phyloP scores from a whole-genome alignment of 23 red algal genomes.

The Cyanidiococcus yangmingshanensis region DNA sequence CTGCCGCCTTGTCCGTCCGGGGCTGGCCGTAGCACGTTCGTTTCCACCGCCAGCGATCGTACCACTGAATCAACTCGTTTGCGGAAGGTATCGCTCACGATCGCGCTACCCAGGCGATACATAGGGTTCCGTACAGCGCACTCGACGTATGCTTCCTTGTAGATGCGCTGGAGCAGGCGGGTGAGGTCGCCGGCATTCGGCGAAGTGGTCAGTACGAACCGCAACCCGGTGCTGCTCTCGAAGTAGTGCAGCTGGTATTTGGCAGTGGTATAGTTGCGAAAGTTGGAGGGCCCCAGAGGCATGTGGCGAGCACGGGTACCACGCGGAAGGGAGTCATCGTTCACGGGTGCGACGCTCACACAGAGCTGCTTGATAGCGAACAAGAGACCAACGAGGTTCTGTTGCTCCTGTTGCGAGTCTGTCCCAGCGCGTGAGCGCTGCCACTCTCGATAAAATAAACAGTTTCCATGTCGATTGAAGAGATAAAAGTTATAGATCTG shows the following conservation, averaged over 20 bases:
- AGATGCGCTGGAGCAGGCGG: conserved; percentile 49
- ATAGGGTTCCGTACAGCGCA: conserved; percentile 78
- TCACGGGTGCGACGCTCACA: conserved; percentile 45
- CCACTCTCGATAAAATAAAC: conserved; percentile 75
- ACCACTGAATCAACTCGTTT: conserved; percentile 71
- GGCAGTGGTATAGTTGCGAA: conserved; percentile 58
- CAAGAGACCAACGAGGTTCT: conserved; percentile 89
- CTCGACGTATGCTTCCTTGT: conserved; percentile 64
- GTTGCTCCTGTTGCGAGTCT: conserved; percentile 58
- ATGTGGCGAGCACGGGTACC: neutral
- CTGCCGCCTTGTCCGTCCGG: too few relatives aligned
- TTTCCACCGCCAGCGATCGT: neutral
- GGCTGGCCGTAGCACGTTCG: neutral
- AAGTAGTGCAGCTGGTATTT: conserved; percentile 86
- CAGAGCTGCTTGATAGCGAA: conserved; percentile 86
- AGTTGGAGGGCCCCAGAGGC: neutral
- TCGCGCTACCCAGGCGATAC: conserved; percentile 39
- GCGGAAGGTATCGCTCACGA: conserved; percentile 45
- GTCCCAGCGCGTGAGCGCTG: conserved; percentile 35
- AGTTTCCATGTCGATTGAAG: conserved; percentile 77
- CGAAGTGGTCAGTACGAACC: conserved; percentile 79
- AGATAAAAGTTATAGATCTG: conserved; percentile 87
- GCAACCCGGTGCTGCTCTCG: conserved; percentile 80
- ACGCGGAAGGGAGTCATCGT: neutral
- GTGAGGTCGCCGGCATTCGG: conserved; percentile 63